Evolutionary conservation across 768 basidiomycete genomes (phyloP).

Genomic region (Lactarius akahatsu): DNA sequence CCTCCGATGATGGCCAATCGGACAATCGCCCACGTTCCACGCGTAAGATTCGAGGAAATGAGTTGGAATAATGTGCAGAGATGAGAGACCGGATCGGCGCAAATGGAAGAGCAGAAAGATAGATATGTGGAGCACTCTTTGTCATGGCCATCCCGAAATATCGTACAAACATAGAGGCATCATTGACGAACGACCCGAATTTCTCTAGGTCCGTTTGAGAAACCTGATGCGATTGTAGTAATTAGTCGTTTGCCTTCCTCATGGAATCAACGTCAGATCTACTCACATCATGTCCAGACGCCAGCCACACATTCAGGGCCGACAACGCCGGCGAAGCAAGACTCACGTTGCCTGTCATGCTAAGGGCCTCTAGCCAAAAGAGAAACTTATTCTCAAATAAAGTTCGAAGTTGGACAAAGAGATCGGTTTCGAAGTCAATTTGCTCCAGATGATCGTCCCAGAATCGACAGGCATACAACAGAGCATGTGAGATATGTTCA

Average conservation of each 20-base stretch:
- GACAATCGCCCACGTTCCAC: too few species aligned
- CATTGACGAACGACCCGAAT: too few species aligned
- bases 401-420: background rate
- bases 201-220: too few species aligned
- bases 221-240: too few species aligned
- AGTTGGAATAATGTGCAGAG: too few species aligned
- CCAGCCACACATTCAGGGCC: background rate
- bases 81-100: too few species aligned
- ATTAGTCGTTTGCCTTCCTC: background rate
- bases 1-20: too few species aligned
- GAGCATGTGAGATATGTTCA: background rate
- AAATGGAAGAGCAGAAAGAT: too few species aligned
- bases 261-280: background rate
- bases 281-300: background rate
- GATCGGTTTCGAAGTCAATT: background rate
- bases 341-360: background rate
- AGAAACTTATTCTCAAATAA: slow-evolving; percentile 1
- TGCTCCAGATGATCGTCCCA: slow-evolving; percentile 1
- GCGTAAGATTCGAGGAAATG: too few species aligned
- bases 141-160: too few species aligned
- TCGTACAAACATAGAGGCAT: too few species aligned
- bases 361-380: background rate
- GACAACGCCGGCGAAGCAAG: background rate
- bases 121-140: too few species aligned
- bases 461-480: slow-evolving; percentile 7